Base-by-base conservation (phyloP, 805 yeast species). In the Lipomyces starkeyi region DNA sequence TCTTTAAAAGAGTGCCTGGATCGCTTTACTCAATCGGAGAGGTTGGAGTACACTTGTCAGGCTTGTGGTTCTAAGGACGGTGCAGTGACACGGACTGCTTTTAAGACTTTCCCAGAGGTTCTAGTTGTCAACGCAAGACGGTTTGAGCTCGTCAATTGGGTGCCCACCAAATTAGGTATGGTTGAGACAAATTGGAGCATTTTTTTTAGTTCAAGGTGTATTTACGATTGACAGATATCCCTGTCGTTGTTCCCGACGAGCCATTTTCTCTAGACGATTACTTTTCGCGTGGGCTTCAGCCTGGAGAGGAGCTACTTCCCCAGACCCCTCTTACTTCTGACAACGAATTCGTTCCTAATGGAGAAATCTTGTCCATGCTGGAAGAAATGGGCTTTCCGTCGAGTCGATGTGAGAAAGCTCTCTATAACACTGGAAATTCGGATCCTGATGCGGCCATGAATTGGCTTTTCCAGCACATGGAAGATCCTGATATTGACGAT, bases 401-500 rank as follows among this genome's bases (percentile, higher is more conserved):
- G 62, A 83, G 84, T 27, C 83, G 94, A 60, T 83, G 88, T 56
- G 81, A 81, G 37, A 86, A 88, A 73, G 97, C 94, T 0, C 80
- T 94, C 47, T 88, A 83, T 73, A 79, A 85, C 25, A 91, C 97
- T 0, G 94, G 92, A 0, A 93, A 93, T 73, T 71, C 78, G 0
- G 80, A 78, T 57, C 73, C 79, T 0, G 98, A 94, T 71, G 83
- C 83, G 5, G 97, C 98, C 0, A 88, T 91, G 90, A 91, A 91
- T 73, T 91, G 98, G 97, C 76, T 95, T 5, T 89, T 95, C 75
- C 90, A 85, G 25, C 97, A 93, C 75, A 86, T 92, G 88, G 98
- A 93, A 29, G 97, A 91, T 77, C 76, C 88, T 0, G 90, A 86
- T 74, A 84, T 93, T 57, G 96, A 93, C 76, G 86, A 79, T 6